Evolutionary conservation across 371 early-diverging fungal species (phyloP).

Genomic region (Sanchytrium tribonematis): DNA sequence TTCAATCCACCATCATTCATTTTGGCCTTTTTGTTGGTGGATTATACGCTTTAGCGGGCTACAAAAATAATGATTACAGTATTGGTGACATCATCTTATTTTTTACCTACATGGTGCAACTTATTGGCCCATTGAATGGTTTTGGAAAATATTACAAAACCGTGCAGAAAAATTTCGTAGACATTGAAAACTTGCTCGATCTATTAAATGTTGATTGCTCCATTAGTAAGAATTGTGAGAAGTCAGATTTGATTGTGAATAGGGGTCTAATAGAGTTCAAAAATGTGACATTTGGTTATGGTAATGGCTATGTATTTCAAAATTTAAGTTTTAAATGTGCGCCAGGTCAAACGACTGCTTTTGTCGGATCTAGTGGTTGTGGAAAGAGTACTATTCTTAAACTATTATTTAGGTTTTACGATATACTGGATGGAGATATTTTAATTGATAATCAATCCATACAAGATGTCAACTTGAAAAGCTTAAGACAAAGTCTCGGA

Average conservation of each 20-base stretch:
- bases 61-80: conserved; percentile 32
- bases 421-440: conserved; percentile 44
- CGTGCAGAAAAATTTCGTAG: conserved; percentile 54
- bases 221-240: neutral
- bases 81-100: conserved; percentile 67
- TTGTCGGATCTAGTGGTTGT: conserved; percentile 26
- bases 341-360: conserved; percentile 23
- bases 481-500: conserved; percentile 39
- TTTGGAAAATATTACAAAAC: conserved; percentile 27
- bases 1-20: conserved; percentile 55
- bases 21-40: conserved; percentile 37
- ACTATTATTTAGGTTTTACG: conserved; percentile 32
- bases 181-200: conserved; percentile 75
- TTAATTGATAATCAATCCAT: conserved; percentile 67
- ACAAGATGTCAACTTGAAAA: conserved; percentile 27
- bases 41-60: conserved; percentile 43
- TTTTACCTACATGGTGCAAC: conserved; percentile 46
- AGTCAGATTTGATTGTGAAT: neutral
- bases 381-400: conserved; percentile 15
- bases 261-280: neutral
- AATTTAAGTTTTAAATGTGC: neutral
- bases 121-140: conserved; percentile 41
- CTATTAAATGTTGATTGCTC: conserved; percentile 31
- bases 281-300: neutral
- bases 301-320: neutral